Percentiles rank a stretch among this genome's conserved stretches.
Conservation (phyloP, 345 rosid genomes). For the Eucalyptus marginata region DNA sequence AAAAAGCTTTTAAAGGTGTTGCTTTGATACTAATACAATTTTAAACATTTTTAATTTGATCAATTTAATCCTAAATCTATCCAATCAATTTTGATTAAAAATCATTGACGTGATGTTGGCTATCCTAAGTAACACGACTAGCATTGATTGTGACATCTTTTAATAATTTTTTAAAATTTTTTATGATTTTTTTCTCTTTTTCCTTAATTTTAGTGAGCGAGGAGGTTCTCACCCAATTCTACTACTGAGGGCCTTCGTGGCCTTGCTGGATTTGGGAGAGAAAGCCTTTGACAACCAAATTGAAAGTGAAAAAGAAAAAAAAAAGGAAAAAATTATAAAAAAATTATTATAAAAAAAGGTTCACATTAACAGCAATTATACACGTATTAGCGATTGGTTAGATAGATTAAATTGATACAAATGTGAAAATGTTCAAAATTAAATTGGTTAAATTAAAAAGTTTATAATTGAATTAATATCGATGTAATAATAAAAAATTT, state of each 20-base stretch:
- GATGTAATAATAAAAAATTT: rapidly evolving
- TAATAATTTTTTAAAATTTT: rapidly evolving
- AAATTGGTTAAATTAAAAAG: rapidly evolving
- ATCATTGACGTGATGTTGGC: rapidly evolving
- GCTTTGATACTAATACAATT: rapidly evolving
- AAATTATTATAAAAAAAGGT: no score
- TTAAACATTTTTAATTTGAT: rapidly evolving
- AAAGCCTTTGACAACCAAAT: rapidly evolving
- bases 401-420: no score
- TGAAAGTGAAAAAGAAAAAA: rapidly evolving
- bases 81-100: rapidly evolving
- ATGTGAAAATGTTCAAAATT: rapidly evolving
- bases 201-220: no score
- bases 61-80: rapidly evolving
- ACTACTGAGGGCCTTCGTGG: rapidly evolving
- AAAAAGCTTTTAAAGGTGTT: rapidly evolving
- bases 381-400: rapidly evolving
- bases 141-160: rapidly evolving
- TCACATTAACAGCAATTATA: rapidly evolving
- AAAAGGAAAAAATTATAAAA: no score
- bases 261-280: rapidly evolving
- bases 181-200: no score
- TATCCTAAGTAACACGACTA: rapidly evolving
- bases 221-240: rapidly evolving
- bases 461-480: no score